These are phyloP conservation scores for Tuber aestivum DNA, from an alignment of 495 filamentous ascomycete genomes.

Conservation along the genomic window DNA sequence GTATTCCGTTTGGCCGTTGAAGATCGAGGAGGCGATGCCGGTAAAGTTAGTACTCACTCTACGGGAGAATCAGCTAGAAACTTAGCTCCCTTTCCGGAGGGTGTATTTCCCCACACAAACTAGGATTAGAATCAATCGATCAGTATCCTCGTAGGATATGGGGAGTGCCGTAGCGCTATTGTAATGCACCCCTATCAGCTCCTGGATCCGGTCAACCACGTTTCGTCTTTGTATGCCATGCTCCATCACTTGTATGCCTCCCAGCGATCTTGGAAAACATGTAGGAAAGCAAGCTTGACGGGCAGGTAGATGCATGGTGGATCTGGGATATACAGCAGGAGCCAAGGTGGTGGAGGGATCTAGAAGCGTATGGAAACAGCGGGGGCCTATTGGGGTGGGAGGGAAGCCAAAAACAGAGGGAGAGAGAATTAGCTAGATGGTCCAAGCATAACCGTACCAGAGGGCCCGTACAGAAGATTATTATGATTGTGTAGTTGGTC, in stretches of 20 bases:
- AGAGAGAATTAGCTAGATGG: not conserved
- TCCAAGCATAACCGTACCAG: not conserved
- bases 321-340: not conserved
- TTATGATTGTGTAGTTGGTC: not conserved
- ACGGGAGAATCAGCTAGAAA: not conserved
- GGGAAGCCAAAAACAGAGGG: not conserved
- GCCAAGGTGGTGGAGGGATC: not conserved
- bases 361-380: not conserved
- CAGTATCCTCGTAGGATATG: not conserved
- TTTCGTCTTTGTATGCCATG: not conserved
- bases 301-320: not conserved
- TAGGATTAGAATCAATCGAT: not conserved
- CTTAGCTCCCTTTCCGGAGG: not conserved
- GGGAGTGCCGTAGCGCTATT: not conserved
- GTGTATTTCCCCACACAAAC: not conserved
- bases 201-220: not conserved
- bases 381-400: not conserved
- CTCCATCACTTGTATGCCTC: not conserved
- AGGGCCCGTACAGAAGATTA: not conserved
- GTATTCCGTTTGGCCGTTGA: not conserved
- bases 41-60: not conserved
- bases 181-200: not conserved
- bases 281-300: not conserved
- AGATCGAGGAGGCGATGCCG: not conserved
- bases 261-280: no score